Conservation (phyloP, 176 grass and related monocot species). For the Aegilops sharonensis region DNA sequence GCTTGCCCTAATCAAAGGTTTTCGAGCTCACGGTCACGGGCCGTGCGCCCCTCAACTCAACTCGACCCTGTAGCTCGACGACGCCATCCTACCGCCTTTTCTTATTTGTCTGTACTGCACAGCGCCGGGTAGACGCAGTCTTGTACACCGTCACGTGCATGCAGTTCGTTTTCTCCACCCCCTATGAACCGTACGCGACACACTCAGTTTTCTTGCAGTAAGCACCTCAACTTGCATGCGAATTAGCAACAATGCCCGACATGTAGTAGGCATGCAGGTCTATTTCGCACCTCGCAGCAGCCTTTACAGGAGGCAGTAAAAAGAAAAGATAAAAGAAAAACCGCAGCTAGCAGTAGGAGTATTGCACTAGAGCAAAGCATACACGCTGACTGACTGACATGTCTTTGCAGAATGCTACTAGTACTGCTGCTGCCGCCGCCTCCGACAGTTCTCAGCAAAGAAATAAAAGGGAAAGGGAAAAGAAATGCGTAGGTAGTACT, state of each 20-base stretch:
- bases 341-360: not conserved
- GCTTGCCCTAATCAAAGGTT: not conserved
- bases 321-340: not conserved
- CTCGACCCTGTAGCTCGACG: not conserved
- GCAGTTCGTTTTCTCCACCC: not conserved
- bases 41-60: not conserved
- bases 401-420: not conserved
- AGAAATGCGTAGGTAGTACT: not conserved
- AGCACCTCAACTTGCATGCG: not conserved
- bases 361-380: not conserved
- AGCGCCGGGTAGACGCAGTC: not conserved
- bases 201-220: not conserved
- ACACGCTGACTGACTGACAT: not conserved
- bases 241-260: not conserved
- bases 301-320: not conserved
- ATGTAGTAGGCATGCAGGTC: not conserved
- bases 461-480: not conserved
- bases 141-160: not conserved
- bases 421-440: not conserved
- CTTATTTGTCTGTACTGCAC: not conserved
- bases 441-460: not conserved
- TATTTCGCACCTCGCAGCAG: not conserved
- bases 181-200: not conserved
- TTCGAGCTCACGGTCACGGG: not conserved
- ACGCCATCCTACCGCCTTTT: not conserved